Percentiles rank a stretch among this genome's conserved stretches.
phyloP scores from a whole-genome alignment of 2,329 filamentous ascomycete species.

The Colletotrichum sp. region DNA sequence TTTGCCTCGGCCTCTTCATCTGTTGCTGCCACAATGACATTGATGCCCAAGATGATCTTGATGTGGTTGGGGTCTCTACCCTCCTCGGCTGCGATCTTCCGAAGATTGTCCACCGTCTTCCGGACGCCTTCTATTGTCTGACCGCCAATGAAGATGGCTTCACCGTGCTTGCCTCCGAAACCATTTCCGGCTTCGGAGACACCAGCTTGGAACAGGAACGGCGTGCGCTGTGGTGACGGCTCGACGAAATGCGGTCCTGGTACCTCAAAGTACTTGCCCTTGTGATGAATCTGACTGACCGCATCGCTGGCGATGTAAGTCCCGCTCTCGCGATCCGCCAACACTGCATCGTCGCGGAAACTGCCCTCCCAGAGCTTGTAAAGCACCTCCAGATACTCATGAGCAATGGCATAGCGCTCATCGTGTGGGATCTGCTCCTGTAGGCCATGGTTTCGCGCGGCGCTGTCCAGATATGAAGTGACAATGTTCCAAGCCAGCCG shows the following conservation, averaged over 20 bases:
- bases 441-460: conserved; percentile 67
- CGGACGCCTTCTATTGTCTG: conserved; percentile 45
- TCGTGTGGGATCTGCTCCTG: conserved; percentile 54
- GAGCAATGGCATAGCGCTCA: conserved; percentile 64
- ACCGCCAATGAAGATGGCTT: conserved; percentile 48
- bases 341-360: conserved; percentile 59
- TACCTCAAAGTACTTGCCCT: conserved; percentile 63
- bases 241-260: conserved; percentile 66
- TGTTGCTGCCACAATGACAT: conserved; percentile 47
- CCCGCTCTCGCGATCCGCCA: conserved; percentile 56
- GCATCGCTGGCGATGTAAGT: conserved; percentile 49
- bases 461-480: conserved; percentile 71
- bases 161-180: not conserved
- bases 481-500: conserved; percentile 60
- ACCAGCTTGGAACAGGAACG: conserved; percentile 65
- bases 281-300: conserved; percentile 67
- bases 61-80: conserved; percentile 43
- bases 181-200: not conserved
- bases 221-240: conserved; percentile 67
- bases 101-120: conserved; percentile 45
- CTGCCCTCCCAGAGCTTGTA: conserved; percentile 64
- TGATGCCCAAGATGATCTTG: conserved; percentile 48
- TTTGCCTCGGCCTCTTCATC: conserved; percentile 47
- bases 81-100: conserved; percentile 37
- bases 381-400: conserved; percentile 63